A percentile compares a stretch with the other conserved stretches of the same genome.
Conservation (phyloP, 768 basidiomycete genomes). For the Harrya chromipes region DNA sequence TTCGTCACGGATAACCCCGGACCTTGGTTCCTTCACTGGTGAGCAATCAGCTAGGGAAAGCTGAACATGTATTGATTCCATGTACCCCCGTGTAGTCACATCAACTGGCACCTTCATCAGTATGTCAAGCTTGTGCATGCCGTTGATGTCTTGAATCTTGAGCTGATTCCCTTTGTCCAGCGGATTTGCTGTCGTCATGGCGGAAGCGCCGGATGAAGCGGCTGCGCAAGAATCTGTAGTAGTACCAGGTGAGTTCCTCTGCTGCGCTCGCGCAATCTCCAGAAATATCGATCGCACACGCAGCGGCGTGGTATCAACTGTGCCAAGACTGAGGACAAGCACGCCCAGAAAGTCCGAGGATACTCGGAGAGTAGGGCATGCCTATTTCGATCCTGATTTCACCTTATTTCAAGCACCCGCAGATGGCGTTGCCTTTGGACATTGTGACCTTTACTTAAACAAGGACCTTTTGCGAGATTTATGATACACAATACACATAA, state of each 20-base stretch:
- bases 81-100: constrained; percentile 8
- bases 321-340: no score
- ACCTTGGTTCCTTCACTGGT: constrained; percentile 48
- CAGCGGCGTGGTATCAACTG: no score
- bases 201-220: constrained; percentile 9
- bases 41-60: not conserved
- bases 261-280: not conserved
- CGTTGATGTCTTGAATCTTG: not conserved
- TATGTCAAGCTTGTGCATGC: not conserved
- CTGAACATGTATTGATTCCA: not conserved
- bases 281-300: no score
- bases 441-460: no score
- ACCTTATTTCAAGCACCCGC: no score
- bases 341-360: no score
- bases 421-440: no score
- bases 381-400: no score
- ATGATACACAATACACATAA: no score
- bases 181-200: constrained; percentile 20
- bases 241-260: not conserved
- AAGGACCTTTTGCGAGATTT: no score
- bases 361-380: no score
- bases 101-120: constrained; percentile 17
- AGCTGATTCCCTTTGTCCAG: constrained; percentile 4
- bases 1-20: constrained; percentile 66
- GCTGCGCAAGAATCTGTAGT: not conserved